Evolutionary conservation across 2,329 filamentous ascomycete genomes (phyloP), one percentile per base, ranked within the genome.

Genomic region (Neonectria coccinea): DNA sequence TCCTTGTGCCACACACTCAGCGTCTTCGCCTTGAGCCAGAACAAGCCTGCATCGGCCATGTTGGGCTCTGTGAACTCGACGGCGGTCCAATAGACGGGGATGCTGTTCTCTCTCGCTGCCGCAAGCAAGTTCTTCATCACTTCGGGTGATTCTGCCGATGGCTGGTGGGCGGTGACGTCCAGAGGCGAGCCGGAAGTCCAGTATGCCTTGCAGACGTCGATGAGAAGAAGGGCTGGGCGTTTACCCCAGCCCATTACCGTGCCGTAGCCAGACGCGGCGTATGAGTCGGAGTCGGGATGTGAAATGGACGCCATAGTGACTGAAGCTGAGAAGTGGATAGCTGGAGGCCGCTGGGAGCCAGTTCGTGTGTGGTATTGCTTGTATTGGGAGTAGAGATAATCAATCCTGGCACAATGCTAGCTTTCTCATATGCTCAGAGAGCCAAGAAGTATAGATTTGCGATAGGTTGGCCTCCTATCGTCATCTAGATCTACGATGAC

Each of bases 181-280:
- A 84, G 74, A 3, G 80, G 80, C 41, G 80, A 83, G 3, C 75
- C 77, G 27, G 75, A 68, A 4, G 75, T 76, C 79, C 80, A 84
- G 71, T 84, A 83, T 14, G 81, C 81, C 41, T 77, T 80, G 72
- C 81, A 84, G 44, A 84, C 80, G 67, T 84, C 82, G 71, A 84
- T 78, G 25, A 84, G 70, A 52, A 84, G 70, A 3, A 84, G 75
- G 22, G 79, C 82, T 5, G 81, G 81, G 6, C 73, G 75, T 22
- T 55, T 59, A 41, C 81, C 82, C 81, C 81, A 84, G 65, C 80
- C 81, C 70, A 84, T 80, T 36, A 76, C 78, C 42, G 77, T 74
- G 53, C 77, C 77, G 67, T 79, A 83, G 64, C 80, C 81, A 41
- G 79, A 76, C 3, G 66, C 61, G 8, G 71, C 67, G 42, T 78